Evolutionary conservation across 306 rosid species (phyloP).

Genomic region (Crotalaria pallida): DNA sequence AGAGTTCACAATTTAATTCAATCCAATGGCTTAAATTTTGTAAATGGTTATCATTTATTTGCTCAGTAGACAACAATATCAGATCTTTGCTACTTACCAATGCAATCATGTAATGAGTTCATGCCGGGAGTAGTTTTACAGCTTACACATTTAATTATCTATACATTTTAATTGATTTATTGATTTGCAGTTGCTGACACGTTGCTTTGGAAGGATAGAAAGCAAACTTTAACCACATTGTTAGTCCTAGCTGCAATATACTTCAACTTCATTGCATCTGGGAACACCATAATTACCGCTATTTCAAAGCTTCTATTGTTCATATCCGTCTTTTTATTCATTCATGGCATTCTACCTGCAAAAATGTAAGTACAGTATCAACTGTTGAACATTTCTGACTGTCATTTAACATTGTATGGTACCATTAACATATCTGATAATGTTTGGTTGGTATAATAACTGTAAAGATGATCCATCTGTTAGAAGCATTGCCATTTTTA

Average conservation of each 20-base stretch:
- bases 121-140: conserved; percentile 2
- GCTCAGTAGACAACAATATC: neutral
- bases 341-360: conserved; percentile 68
- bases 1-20: neutral
- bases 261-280: conserved; percentile 73
- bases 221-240: conserved; percentile 52
- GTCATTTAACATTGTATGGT: conserved; percentile 5
- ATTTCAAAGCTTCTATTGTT: conserved; percentile 66
- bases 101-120: neutral
- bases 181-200: conserved; percentile 81
- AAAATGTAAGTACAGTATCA: conserved; percentile 51
- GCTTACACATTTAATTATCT: conserved; percentile 9
- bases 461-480: conserved; percentile 18
- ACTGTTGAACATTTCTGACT: neutral
- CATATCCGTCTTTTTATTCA: conserved; percentile 39
- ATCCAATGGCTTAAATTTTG: neutral
- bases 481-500: conserved; percentile 9
- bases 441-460: conserved; percentile 7
- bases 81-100: conserved; percentile 1
- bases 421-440: neutral
- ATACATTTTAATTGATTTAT: conserved; percentile 14
- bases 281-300: conserved; percentile 57
- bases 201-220: conserved; percentile 93
- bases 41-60: neutral
- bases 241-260: conserved; percentile 65